Conservation (phyloP, 1,284 basidiomycete species). For the Cryptococcus hybrid region DNA sequence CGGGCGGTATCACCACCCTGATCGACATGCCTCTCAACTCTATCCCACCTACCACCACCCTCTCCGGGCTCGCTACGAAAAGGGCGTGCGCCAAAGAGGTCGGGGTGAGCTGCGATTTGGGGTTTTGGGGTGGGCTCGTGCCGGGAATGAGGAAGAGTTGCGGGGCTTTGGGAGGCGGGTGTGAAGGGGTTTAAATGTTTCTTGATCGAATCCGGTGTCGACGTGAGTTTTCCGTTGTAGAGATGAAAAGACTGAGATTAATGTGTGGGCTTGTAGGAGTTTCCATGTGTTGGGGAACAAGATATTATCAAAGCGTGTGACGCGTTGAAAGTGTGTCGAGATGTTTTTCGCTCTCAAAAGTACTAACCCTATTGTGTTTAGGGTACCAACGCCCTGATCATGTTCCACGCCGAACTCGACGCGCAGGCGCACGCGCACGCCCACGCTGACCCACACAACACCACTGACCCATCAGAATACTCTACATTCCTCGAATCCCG, state of each 20-base stretch:
- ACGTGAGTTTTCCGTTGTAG: conserved; percentile 55
- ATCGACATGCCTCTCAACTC: conserved; percentile 97
- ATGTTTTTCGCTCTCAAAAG: too few species aligned
- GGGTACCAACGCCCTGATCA: conserved; percentile 65
- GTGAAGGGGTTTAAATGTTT: conserved; percentile 96
- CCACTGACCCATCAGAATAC: conserved; percentile 60
- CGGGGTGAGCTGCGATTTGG: conserved; percentile 68
- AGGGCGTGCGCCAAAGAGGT: conserved; percentile 58
- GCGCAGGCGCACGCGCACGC: conserved; percentile 14
- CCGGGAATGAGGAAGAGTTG: conserved; percentile 65
- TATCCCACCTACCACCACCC: conserved; percentile 87
- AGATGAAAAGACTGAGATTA: too few species aligned
- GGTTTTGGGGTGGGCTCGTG: conserved; percentile 92
- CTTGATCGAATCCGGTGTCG: conserved; percentile 87
- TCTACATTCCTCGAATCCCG: conserved; percentile 79
- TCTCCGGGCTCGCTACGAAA: conserved; percentile 69
- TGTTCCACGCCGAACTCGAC: conserved; percentile 88
- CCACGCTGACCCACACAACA: too few species aligned
- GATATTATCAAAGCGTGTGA: conserved; percentile 71
- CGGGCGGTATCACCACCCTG: conserved; percentile 85
- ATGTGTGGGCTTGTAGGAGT: too few species aligned
- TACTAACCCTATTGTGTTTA: too few species aligned
- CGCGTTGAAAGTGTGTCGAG: conserved; percentile 63
- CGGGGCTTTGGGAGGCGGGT: conserved; percentile 60
- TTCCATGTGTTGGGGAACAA: conserved; percentile 73